Percentiles rank a stretch among this genome's conserved stretches.
These are phyloP conservation scores for Yarrowia sp. DNA, from an alignment of 805 yeast species.

Conservation along the genomic window DNA sequence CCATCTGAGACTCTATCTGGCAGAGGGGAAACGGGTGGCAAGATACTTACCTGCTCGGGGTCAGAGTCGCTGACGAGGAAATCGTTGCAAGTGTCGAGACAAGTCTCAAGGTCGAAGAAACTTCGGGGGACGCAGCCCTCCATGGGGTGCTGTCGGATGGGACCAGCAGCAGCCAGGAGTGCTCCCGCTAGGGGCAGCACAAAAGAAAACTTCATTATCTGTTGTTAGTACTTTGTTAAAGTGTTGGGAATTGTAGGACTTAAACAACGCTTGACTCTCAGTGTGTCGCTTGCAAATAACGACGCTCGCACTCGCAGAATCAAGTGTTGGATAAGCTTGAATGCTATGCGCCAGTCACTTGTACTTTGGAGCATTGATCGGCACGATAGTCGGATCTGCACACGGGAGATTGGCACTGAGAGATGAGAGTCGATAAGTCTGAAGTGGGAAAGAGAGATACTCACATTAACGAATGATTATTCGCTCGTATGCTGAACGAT, in stretches of 20 bases:
- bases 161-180: slow-evolving; percentile 10
- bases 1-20: not conserved
- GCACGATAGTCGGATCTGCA: slow-evolving; percentile 1
- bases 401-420: slow-evolving; percentile 1
- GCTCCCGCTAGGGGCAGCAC: slow-evolving; percentile 16
- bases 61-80: not conserved
- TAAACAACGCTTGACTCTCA: no score
- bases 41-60: slow-evolving; percentile 19
- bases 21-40: not conserved
- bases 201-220: slow-evolving; percentile 5
- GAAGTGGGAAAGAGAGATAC: not conserved
- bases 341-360: not conserved
- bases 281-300: no score
- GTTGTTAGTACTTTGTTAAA: not conserved
- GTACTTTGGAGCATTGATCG: not conserved
- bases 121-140: slow-evolving; percentile 15
- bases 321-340: not conserved
- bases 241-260: no score
- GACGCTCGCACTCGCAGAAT: not conserved
- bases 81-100: slow-evolving; percentile 13
- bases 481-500: not conserved
- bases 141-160: slow-evolving; percentile 6
- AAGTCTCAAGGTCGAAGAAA: not conserved
- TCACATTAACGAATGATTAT: not conserved
- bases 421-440: not conserved